phyloP scores from a whole-genome alignment of 768 basidiomycete species.

The Suillus hirtellus region DNA sequence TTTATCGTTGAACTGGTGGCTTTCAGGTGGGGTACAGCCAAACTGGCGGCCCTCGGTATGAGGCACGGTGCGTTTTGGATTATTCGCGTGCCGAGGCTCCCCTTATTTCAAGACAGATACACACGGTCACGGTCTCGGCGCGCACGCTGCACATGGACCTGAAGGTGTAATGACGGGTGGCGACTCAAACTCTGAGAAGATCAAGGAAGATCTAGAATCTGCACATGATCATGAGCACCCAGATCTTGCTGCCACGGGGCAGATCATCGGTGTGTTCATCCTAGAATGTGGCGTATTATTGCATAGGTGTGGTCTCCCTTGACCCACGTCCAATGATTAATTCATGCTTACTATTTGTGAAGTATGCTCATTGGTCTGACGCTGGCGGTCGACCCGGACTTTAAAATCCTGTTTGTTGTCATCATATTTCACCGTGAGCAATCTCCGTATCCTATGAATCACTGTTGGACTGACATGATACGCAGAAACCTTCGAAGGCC shows the following conservation, averaged over 20 bases:
- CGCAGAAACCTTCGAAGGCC: slow-evolving; percentile 89
- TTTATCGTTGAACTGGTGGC: slow-evolving; percentile 86
- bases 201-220: slow-evolving; percentile 31
- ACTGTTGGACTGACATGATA: slow-evolving; percentile 7
- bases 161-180: slow-evolving; percentile 35
- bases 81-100: not conserved
- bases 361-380: slow-evolving; percentile 89
- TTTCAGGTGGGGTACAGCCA: slow-evolving; percentile 81
- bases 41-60: slow-evolving; percentile 65
- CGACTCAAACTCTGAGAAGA: slow-evolving; percentile 23
- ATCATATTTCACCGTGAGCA: slow-evolving; percentile 87
- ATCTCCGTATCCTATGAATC: not conserved
- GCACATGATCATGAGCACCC: slow-evolving; percentile 20
- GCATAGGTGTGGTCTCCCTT: slow-evolving; percentile 53
- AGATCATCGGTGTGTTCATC: slow-evolving; percentile 85
- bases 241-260: slow-evolving; percentile 54
- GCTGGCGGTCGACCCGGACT: slow-evolving; percentile 81
- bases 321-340: not conserved
- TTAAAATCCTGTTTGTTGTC: slow-evolving; percentile 87
- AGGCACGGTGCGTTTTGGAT: slow-evolving; percentile 47
- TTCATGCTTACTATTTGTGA: not conserved
- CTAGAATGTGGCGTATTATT: slow-evolving; percentile 92
- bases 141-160: slow-evolving; percentile 71
- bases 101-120: slow-evolving; percentile 42
- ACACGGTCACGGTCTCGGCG: slow-evolving; percentile 63